Evolutionary conservation across 1,284 basidiomycete species (phyloP).

Genomic region (Spongispora temasekensis): DNA sequence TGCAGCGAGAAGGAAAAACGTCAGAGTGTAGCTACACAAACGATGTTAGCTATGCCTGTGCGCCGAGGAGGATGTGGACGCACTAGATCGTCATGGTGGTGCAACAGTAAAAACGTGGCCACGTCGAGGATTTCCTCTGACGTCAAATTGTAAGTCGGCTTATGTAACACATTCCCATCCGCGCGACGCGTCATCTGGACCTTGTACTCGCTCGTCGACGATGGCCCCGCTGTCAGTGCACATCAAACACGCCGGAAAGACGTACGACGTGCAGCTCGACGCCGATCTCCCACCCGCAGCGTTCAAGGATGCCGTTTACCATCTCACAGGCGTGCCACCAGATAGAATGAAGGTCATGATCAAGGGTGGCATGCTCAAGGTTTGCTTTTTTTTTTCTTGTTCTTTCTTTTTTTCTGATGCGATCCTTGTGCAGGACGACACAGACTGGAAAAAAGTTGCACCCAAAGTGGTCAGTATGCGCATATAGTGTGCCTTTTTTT

Average conservation of each 20-base stretch:
- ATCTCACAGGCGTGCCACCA: conserved; percentile 82
- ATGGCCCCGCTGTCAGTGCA: conserved; percentile 74
- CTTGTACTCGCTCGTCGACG: conserved; percentile 5
- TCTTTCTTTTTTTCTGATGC: conserved; percentile 10
- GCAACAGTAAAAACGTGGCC: background rate
- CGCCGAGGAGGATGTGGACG: conserved; percentile 22
- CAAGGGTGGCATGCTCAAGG: conserved; percentile 92
- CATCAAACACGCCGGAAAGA: conserved; percentile 91
- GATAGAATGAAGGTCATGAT: conserved; percentile 98
- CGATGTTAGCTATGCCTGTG: conserved; percentile 1
- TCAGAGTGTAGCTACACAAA: conserved; percentile 73
- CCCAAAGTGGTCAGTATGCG: conserved; percentile 67
- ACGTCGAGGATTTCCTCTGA: too few species aligned
- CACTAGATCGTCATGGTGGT: conserved; percentile 74
- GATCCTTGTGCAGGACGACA: conserved; percentile 67
- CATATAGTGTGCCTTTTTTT: too few species aligned
- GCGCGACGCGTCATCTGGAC: conserved; percentile 28
- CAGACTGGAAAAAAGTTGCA: conserved; percentile 79
- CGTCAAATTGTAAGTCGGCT: conserved; percentile 22
- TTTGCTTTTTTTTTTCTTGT: conserved; percentile 28
- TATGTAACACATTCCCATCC: conserved; percentile 34
- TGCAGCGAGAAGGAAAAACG: conserved; percentile 73
- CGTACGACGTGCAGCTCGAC: conserved; percentile 67
- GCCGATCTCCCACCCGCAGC: conserved; percentile 63
- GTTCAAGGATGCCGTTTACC: conserved; percentile 86